phyloP scores from a whole-genome alignment of 2,329 filamentous ascomycete genomes.

The Microsporum canis region DNA sequence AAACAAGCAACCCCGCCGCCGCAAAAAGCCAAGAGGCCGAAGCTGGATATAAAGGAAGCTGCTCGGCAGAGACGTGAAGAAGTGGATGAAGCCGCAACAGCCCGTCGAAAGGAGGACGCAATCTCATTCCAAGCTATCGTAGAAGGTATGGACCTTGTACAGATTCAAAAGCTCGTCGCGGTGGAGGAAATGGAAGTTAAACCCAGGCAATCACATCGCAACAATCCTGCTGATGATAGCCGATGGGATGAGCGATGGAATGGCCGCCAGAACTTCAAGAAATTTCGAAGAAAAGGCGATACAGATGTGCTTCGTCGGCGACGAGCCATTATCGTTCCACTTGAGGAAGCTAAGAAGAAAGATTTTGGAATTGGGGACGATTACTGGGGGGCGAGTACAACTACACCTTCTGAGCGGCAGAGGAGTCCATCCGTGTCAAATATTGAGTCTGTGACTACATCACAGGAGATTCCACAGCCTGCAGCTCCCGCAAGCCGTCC shows the following conservation, averaged over 20 bases:
- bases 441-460: constrained; percentile 18
- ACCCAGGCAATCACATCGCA: constrained; percentile 18
- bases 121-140: constrained; percentile 47
- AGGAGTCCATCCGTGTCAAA: constrained; percentile 20
- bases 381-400: constrained; percentile 50
- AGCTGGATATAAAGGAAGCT: constrained; percentile 57
- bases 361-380: constrained; percentile 63
- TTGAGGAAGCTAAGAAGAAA: constrained; percentile 61
- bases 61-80: constrained; percentile 44
- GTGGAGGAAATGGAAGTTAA: constrained; percentile 64
- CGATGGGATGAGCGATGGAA: constrained; percentile 88
- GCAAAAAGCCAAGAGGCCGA: constrained; percentile 40
- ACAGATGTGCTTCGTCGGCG: constrained; percentile 31
- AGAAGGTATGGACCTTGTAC: constrained; percentile 56
- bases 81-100: constrained; percentile 43
- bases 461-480: neutral
- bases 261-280: constrained; percentile 91
- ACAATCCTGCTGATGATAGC: constrained; percentile 37
- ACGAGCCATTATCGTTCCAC: constrained; percentile 53
- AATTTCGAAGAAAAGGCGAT: constrained; percentile 45
- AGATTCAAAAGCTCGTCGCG: constrained; percentile 62
- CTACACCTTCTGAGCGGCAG: constrained; percentile 19
- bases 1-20: constrained; percentile 19
- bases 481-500: neutral
- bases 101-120: constrained; percentile 54